Evolutionary conservation across 768 basidiomycete genomes (phyloP), one percentile per base, ranked within the genome.

Genomic region (Mycena floridula): DNA sequence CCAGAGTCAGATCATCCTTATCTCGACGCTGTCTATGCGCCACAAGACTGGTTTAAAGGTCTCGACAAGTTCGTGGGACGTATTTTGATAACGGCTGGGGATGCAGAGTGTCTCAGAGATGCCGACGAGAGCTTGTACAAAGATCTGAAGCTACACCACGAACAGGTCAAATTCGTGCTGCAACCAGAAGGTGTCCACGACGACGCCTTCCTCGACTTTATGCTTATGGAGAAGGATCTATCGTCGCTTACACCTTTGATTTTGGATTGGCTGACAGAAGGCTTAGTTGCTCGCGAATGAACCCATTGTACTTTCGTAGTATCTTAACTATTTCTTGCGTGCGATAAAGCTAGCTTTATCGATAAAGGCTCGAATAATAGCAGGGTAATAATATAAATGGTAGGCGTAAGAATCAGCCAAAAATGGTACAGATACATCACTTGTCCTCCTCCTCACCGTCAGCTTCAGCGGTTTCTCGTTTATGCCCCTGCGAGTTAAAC

Each of bases 401-500:
- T n/a, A n/a, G n/a, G n/a, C n/a, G n/a, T n/a, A n/a, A n/a, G n/a
- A n/a, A n/a, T n/a, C n/a, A n/a, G n/a, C n/a, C n/a, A n/a, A n/a
- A n/a, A n/a, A n/a, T n/a, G n/a, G n/a, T n/a, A n/a, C n/a, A n/a
- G n/a, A n/a, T n/a, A n/a, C n/a, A n/a, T n/a, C n/a, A n/a, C n/a
- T n/a, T n/a, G n/a, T n/a, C n/a, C n/a, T n/a, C n/a, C n/a, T 35
- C 32, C 15, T 35, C 32, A 40, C 57, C 57, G 41, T 62, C 64
- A 12, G 55, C 54, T 32, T 72, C 69, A 18, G 70, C 73, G 37
- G 53, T 59, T 57, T 76, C 74, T 44, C 73, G 60, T 32, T 70
- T 68, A 51, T 75, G 73, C 28, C 57, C 45, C 28, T 54, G 62
- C 20, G 59, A 57, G 11, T 30, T 37, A 22, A 47, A 51, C 15